phyloP scores from a whole-genome alignment of 2,329 filamentous ascomycete species.

The Monilinia fructicola region DNA sequence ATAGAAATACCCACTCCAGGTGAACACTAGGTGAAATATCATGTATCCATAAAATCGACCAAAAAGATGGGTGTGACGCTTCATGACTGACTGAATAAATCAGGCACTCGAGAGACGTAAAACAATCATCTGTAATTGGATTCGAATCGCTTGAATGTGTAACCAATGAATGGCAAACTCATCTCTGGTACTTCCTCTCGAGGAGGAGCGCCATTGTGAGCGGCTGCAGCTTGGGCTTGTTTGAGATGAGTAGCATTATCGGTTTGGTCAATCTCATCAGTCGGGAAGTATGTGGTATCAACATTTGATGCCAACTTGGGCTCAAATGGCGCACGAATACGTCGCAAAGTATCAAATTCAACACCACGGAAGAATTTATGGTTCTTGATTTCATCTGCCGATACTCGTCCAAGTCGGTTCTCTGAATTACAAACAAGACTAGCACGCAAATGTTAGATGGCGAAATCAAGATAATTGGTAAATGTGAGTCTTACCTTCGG shows the following conservation, averaged over 20 bases:
- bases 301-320: conserved; percentile 89
- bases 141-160: conserved; percentile 96
- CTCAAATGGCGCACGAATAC: conserved; percentile 94
- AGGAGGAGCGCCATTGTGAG: conserved; percentile 49
- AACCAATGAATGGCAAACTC: conserved; percentile 93
- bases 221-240: conserved; percentile 61
- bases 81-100: not conserved
- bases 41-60: conserved; percentile 1
- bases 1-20: conserved; percentile 11
- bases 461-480: conserved; percentile 2
- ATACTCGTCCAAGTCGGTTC: conserved; percentile 82
- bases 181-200: conserved; percentile 86
- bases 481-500: conserved; percentile 63
- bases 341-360: conserved; percentile 87
- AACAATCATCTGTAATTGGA: conserved; percentile 60
- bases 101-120: conserved; percentile 18
- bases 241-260: conserved; percentile 86
- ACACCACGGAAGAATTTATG: conserved; percentile 97
- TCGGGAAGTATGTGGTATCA: conserved; percentile 98
- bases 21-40: conserved; percentile 7
- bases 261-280: conserved; percentile 96
- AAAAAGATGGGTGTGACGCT: not conserved
- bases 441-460: conserved; percentile 35
- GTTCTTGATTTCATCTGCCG: conserved; percentile 87
- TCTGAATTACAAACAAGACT: conserved; percentile 94